Base-by-base conservation (phyloP, 1,284 basidiomycete species). In the Trichosporon coremiiforme region DNA sequence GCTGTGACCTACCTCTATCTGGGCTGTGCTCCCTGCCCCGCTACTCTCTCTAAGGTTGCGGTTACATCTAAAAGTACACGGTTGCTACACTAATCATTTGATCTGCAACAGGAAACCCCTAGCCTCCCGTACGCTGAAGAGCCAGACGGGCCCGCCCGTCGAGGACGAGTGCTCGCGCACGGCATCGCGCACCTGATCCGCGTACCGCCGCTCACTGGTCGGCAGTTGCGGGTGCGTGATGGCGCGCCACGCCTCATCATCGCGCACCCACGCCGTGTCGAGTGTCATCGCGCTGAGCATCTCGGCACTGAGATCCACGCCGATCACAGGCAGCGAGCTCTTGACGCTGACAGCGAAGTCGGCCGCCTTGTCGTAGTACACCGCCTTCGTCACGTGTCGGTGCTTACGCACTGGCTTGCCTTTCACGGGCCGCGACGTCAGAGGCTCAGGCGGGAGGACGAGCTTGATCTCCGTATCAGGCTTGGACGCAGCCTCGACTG, bases 91-190 rank as follows among this genome's bases (percentile, higher is more conserved):
- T 60, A 33, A 33, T 33, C 33, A 60, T 35, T 33, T 60, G 60
- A 71, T 65, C 69, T 76, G 74, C 35, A 76, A 50, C 50, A 76
- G 60, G 70, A 76, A 76, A 29, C 75, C 79, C 62, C 74, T 80
- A 15, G 75, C 81, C 31, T 81, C 83, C 68, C 79, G 77, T 6
- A 84, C 81, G 33, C 85, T 86, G 71, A 93, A 93, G 80, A 95
- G 91, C 84, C 85, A 82, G 31, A 79, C 47, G 41, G 70, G 70
- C 1, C 67, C 67, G 5, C 70, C 68, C 0, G 64, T 25, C 2
- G 53, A 60, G 66, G 65, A 68, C 41, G 22, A 15, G 33, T 71
- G 69, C n/a, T 69, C 69, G 0, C 62, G 69, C 0, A 80, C 77
- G 0, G 75, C 76, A 12, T 76, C 73, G 33, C 79, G 72, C 5